Evolutionary conservation across 192 early-diverging fungal genomes (phyloP).

Genomic region (Gaertneriomyces semiglobifer): DNA sequence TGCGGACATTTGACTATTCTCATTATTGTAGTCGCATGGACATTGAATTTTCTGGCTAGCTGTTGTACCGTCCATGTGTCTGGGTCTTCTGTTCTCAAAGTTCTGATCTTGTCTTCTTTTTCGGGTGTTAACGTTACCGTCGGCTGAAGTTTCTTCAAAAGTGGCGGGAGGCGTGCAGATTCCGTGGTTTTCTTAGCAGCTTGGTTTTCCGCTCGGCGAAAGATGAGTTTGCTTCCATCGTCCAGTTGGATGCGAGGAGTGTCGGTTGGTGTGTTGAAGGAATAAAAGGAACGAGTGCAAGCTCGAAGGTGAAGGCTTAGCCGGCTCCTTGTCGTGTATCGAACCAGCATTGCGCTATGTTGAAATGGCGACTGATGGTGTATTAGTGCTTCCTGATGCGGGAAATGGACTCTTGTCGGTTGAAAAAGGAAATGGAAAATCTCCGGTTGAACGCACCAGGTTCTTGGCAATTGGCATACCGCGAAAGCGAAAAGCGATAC

Average conservation of each 20-base stretch:
- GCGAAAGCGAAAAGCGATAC: no score
- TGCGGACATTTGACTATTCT: conserved; percentile 16
- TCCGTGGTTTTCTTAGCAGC: conserved; percentile 4
- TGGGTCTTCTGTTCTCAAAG: conserved; percentile 25
- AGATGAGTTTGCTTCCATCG: conserved; percentile 45
- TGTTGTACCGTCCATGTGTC: conserved; percentile 29
- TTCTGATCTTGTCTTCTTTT: conserved; percentile 2
- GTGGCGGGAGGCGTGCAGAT: conserved; percentile 22
- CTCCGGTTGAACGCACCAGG: no score
- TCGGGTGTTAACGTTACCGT: conserved; percentile 2
- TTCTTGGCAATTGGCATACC: no score
- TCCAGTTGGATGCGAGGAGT: conserved; percentile 40
- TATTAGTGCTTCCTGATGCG: no score
- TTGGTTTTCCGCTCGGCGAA: neutral
- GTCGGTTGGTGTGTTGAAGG: conserved; percentile 40
- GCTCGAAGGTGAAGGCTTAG: no score
- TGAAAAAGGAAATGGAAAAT: no score
- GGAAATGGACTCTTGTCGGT: no score
- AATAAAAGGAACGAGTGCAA: conserved; percentile 36
- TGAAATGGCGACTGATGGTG: no score
- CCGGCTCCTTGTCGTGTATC: no score
- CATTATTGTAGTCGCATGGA: conserved; percentile 26
- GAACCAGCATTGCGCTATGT: no score
- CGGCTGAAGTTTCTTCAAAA: neutral
- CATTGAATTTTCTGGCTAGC: conserved; percentile 32